Evolutionary conservation across 352 stramenopile genomes (phyloP).

Genomic region (Phytophthora citricola): DNA sequence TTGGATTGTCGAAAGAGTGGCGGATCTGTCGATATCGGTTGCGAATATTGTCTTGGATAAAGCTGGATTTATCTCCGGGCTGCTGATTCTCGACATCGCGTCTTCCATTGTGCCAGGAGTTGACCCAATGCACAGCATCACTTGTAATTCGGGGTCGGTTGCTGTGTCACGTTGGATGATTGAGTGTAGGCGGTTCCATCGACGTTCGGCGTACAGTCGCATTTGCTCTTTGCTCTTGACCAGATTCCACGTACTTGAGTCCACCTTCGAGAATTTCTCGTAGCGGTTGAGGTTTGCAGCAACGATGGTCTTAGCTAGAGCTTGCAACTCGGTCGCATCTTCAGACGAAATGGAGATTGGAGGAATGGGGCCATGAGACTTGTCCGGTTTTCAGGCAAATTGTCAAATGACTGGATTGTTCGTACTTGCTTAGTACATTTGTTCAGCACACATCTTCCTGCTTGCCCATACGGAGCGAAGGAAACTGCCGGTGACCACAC

Average conservation of each 20-base stretch:
- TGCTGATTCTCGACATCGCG: conserved; percentile 39
- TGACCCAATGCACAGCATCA: conserved; percentile 31
- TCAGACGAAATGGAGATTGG: conserved; percentile 25
- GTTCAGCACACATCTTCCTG: conserved; percentile 11
- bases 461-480: conserved; percentile 29
- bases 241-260: conserved; percentile 28
- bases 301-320: conserved; percentile 36
- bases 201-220: conserved; percentile 24
- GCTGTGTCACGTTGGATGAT: not conserved
- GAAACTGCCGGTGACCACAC: conserved; percentile 11
- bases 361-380: conserved; percentile 33
- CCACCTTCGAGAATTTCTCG: conserved; percentile 22
- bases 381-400: conserved; percentile 6
- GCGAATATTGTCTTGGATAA: conserved; percentile 39
- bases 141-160: conserved; percentile 13
- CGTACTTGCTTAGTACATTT: not conserved
- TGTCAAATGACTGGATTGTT: conserved; percentile 10
- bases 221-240: conserved; percentile 33
- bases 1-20: conserved; percentile 18
- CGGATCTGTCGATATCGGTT: conserved; percentile 38
- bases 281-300: conserved; percentile 41
- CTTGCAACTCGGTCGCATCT: conserved; percentile 28
- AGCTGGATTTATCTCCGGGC: conserved; percentile 22
- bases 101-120: conserved; percentile 37
- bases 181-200: conserved; percentile 10